A percentile compares a stretch with the other conserved stretches of the same genome.
Conservation (phyloP, 371 early-diverging fungal genomes). For the Nematocida displodere region DNA sequence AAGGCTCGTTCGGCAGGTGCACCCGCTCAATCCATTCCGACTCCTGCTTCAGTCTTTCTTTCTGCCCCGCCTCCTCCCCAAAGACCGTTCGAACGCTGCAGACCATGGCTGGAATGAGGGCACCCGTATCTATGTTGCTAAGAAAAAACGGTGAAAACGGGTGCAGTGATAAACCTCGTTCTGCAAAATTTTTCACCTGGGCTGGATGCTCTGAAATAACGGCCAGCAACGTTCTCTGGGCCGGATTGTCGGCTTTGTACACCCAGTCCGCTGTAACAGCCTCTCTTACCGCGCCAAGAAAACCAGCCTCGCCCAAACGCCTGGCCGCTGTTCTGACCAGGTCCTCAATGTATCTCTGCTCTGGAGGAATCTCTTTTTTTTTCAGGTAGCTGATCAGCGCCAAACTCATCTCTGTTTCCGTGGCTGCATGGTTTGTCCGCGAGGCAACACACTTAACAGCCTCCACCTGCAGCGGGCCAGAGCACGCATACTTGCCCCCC, state of each 20-base stretch:
- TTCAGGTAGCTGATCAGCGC: background rate
- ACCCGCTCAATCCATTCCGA: background rate
- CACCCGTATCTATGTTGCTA: background rate
- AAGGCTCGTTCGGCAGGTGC: background rate
- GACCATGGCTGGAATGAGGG: conserved; percentile 12
- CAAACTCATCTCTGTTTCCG: background rate
- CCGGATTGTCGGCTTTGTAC: conserved; percentile 31
- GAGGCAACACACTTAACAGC: background rate
- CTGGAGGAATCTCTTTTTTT: background rate
- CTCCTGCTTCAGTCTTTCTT: conserved; percentile 5
- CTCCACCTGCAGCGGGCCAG: background rate
- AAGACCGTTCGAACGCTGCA: too few relatives aligned
- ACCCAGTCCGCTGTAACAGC: conserved; percentile 1
- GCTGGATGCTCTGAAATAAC: background rate
- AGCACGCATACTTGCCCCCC: background rate
- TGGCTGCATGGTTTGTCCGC: background rate
- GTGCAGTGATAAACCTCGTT: conserved; percentile 17
- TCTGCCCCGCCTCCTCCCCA: too few relatives aligned
- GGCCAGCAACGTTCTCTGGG: conserved; percentile 12
- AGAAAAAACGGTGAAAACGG: conserved; percentile 17
- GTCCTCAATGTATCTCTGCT: conserved; percentile 39
- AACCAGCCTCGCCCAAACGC: background rate
- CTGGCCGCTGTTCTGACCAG: background rate
- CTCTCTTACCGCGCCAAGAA: background rate
- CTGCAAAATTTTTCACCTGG: conserved; percentile 1